Evolutionary conservation across 2,329 filamentous ascomycete genomes (phyloP).

Genomic region (Aspergillus fumigatiaffinis): DNA sequence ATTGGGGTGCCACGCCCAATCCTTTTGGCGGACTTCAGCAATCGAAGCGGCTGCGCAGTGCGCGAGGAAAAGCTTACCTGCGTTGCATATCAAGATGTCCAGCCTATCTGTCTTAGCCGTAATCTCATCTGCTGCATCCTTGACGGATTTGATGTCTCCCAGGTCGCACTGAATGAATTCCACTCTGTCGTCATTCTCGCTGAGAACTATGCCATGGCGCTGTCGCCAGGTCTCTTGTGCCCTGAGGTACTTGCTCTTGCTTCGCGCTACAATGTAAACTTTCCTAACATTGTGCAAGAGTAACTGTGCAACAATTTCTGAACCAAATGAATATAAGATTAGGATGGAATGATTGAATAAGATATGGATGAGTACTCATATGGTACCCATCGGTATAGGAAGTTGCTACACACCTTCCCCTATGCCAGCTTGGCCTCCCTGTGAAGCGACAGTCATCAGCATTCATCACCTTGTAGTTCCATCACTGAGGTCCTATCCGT

Average conservation of each 20-base stretch:
- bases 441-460: neutral
- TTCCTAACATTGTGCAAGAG: constrained; percentile 27
- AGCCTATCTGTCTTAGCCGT: constrained; percentile 19
- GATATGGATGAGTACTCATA: neutral
- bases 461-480: neutral
- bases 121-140: constrained; percentile 18
- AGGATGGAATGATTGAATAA: neutral
- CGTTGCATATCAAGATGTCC: constrained; percentile 32
- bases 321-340: neutral
- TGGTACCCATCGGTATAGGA: neutral
- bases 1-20: constrained; percentile 17
- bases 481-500: neutral
- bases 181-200: constrained; percentile 15
- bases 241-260: constrained; percentile 17
- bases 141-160: constrained; percentile 21
- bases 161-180: constrained; percentile 30
- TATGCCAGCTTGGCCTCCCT: constrained; percentile 29
- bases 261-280: constrained; percentile 27
- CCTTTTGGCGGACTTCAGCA: constrained; percentile 5
- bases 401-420: constrained; percentile 17
- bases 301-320: constrained; percentile 28
- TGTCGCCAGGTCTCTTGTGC: constrained; percentile 23
- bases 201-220: constrained; percentile 13
- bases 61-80: constrained; percentile 16
- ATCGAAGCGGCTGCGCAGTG: neutral